These are phyloP conservation scores for Euphorbia celastroides DNA, from an alignment of 441 rosid genomes.

Conservation along the genomic window DNA sequence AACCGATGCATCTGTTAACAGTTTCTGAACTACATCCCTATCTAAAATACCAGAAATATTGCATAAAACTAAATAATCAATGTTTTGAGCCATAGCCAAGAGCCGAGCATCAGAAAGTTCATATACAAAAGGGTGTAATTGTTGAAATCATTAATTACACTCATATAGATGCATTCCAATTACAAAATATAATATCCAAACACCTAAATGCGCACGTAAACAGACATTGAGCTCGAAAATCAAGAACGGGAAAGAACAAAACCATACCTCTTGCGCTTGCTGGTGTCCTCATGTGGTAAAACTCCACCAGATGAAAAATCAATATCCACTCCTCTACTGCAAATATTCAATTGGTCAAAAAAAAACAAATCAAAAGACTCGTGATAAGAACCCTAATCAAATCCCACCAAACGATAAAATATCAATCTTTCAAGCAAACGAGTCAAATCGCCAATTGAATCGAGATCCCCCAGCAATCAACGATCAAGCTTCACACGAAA, in stretches of 20 bases:
- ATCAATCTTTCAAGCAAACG: not conserved
- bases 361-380: not conserved
- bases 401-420: not conserved
- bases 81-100: not conserved
- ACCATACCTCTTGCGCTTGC: slow-evolving; percentile 40
- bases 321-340: slow-evolving; percentile 25
- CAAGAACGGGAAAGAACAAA: not conserved
- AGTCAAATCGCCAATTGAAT: not conserved
- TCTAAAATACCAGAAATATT: no score
- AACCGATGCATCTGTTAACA: not conserved
- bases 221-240: no score
- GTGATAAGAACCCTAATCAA: slow-evolving; percentile 6
- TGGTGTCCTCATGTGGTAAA: slow-evolving; percentile 23
- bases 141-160: no score
- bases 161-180: no score
- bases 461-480: not conserved
- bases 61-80: not conserved
- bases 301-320: slow-evolving; percentile 41
- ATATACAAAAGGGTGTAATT: no score
- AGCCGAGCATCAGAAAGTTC: not conserved
- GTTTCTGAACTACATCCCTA: no score
- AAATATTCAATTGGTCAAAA: not conserved
- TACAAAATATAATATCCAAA: no score
- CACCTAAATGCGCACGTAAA: no score
- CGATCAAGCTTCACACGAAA: not conserved